Percentiles rank a stretch among this genome's conserved stretches.
These are phyloP conservation scores for Boletus sp. DNA, from an alignment of 768 basidiomycete species.

Conservation along the genomic window DNA sequence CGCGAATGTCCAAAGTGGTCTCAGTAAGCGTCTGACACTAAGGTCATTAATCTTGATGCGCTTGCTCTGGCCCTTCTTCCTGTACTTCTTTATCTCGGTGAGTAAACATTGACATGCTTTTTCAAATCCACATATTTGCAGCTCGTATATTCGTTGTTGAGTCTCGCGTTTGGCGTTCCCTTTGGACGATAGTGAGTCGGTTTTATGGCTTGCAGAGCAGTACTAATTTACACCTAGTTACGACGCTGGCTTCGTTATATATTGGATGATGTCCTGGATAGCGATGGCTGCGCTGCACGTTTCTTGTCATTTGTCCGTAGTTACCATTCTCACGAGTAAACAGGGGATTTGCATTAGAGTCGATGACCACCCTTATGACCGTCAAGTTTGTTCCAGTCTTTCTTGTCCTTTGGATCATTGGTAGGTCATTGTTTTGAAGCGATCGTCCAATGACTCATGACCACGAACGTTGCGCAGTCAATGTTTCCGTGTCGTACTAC, in stretches of 20 bases:
- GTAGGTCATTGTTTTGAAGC: conserved; percentile 27
- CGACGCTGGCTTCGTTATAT: conserved; percentile 57
- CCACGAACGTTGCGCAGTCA: conserved; percentile 35
- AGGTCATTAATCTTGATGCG: conserved; percentile 41
- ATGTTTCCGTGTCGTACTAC: conserved; percentile 55
- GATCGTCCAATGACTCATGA: not conserved
- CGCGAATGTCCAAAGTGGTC: conserved; percentile 38
- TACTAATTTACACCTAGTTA: conserved; percentile 32
- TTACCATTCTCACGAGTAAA: not conserved
- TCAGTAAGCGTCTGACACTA: conserved; percentile 39
- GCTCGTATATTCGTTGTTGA: conserved; percentile 59
- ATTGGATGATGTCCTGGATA: conserved; percentile 65
- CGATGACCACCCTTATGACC: conserved; percentile 57
- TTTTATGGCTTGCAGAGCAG: not conserved
- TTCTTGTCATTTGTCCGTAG: not conserved
- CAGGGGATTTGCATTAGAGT: conserved; percentile 62
- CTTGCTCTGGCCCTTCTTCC: conserved; percentile 35
- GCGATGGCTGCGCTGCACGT: conserved; percentile 58
- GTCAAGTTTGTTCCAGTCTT: conserved; percentile 54
- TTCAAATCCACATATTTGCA: conserved; percentile 19
- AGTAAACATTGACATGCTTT: conserved; percentile 7
- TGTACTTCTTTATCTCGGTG: conserved; percentile 45
- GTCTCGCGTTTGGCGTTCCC: conserved; percentile 57
- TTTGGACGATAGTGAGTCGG: conserved; percentile 45
- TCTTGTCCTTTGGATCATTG: conserved; percentile 63